Conservation (phyloP, 495 filamentous ascomycete genomes). For the Aspergillus taichungensis region DNA sequence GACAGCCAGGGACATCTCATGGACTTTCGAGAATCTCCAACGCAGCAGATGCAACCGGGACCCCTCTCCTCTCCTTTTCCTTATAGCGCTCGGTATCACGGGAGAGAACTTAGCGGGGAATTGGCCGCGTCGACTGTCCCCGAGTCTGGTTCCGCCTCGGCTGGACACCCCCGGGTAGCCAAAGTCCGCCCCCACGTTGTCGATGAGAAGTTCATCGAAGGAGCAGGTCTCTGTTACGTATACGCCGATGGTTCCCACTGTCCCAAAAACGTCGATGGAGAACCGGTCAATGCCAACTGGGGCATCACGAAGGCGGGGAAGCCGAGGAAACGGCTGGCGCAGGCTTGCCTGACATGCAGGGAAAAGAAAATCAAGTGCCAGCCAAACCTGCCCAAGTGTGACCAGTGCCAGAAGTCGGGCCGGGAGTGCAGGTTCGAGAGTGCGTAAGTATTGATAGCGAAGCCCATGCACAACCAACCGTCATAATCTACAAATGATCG, state of each 20-base stretch:
- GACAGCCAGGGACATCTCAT: neutral
- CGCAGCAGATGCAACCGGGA: conserved; percentile 2
- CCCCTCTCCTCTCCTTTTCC: conserved; percentile 8
- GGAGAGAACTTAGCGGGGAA: conserved; percentile 10
- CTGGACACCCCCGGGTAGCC: conserved; percentile 9
- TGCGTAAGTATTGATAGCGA: conserved; percentile 53
- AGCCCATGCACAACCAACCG: too few species aligned
- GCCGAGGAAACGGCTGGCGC: conserved; percentile 78
- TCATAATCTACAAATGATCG: neutral
- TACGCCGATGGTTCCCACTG: conserved; percentile 82
- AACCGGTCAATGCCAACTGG: conserved; percentile 84
- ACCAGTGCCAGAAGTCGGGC: conserved; percentile 85
- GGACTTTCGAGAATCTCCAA: neutral
- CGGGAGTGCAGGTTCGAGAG: conserved; percentile 78
- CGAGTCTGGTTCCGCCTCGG: neutral
- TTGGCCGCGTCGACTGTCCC: conserved; percentile 14
- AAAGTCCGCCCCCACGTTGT: conserved; percentile 36
- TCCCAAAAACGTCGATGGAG: conserved; percentile 75
- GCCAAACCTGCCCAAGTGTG: conserved; percentile 73
- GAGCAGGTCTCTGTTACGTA: conserved; percentile 76
- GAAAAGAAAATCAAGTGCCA: conserved; percentile 98
- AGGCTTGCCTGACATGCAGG: conserved; percentile 82
- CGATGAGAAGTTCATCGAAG: conserved; percentile 49
- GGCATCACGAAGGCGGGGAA: conserved; percentile 89
- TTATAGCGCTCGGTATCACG: conserved; percentile 11